phyloP scores from a whole-genome alignment of 129 eudicot species.

The Pittosporum tobira region DNA sequence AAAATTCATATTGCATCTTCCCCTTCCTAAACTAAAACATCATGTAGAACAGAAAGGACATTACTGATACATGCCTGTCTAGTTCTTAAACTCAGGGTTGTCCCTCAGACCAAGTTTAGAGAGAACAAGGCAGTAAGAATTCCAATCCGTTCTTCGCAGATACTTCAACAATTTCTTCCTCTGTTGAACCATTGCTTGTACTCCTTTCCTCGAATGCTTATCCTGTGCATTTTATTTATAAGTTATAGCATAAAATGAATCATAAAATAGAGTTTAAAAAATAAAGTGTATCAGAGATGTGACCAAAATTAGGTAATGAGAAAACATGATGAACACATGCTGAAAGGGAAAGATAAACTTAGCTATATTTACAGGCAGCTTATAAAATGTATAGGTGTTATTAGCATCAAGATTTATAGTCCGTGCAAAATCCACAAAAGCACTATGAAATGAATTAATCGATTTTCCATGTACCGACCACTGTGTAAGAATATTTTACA shows the following conservation, averaged over 20 bases:
- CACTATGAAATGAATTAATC: too few relatives aligned
- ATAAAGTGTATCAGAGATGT: background rate
- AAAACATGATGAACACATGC: constrained; percentile 1
- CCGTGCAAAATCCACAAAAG: background rate
- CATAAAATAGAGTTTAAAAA: background rate
- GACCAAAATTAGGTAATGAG: background rate
- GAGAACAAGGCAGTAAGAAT: constrained; percentile 84
- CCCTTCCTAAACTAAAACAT: constrained; percentile 1
- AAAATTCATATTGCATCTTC: background rate
- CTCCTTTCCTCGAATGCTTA: constrained; percentile 76
- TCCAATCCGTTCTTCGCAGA: constrained; percentile 77
- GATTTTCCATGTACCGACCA: too few relatives aligned
- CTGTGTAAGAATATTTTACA: too few relatives aligned
- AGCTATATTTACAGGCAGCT: background rate
- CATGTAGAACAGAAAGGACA: background rate
- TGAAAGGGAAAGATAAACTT: background rate
- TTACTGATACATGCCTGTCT: background rate
- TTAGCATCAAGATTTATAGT: background rate
- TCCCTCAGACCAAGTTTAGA: constrained; percentile 87
- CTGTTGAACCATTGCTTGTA: constrained; percentile 61
- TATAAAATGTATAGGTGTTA: background rate
- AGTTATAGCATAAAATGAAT: background rate
- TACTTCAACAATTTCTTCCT: constrained; percentile 80
- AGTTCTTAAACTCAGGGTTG: constrained; percentile 57
- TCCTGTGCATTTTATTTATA: constrained; percentile 31